Base-by-base conservation (phyloP, 345 rosid genomes). In the Heritiera fomes region DNA sequence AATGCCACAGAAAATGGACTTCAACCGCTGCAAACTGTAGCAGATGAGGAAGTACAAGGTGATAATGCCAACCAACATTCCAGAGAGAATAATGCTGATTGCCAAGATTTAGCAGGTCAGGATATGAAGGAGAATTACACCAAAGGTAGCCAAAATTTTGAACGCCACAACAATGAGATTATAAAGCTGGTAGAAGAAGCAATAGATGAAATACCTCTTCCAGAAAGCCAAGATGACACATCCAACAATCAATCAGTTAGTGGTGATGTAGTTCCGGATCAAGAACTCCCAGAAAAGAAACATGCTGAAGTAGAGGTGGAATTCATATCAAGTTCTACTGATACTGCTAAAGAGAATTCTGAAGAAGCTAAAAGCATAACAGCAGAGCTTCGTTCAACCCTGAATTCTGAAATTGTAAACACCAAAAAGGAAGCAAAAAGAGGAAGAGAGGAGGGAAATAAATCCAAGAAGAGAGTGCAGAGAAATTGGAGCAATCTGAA, bases 151-250 rank as follows among this genome's bases (percentile, higher is more conserved):
- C 86, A 69, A 81, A 83, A 78, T 70, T 77, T 83, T 58, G 85
- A 88, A 76, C 68, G 75, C 75, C 77, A 81, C 80, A 83, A 89
- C 76, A 86, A 82, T 7, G 94, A 95, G 90, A 95, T 97, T 71
- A 85, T 95, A 77, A 90, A 88, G 81, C 87, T 95, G 65, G 90
- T 95, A 41, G 95, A 92, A 86, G 87, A 95, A 76, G 98, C 95
- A 67, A 93, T 95, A 13, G 98, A 95, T 83, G 91, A 86, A 80
- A 93, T 93, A 75, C 87, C 88, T 61, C 82, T 87, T 67, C 89
- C 89, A 49, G 97, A 91, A 75, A 81, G 60, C 55, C 88, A 88
- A 70, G 87, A 87, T 43, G 81, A 77, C 65, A 78, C 79, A 45
- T 41, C 85, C 59, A 85, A 82, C 64, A 87, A 80, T 79, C 87